Evolutionary conservation across 768 basidiomycete genomes (phyloP), one percentile per base, ranked within the genome.

Genomic region (Tulasnella sp.): DNA sequence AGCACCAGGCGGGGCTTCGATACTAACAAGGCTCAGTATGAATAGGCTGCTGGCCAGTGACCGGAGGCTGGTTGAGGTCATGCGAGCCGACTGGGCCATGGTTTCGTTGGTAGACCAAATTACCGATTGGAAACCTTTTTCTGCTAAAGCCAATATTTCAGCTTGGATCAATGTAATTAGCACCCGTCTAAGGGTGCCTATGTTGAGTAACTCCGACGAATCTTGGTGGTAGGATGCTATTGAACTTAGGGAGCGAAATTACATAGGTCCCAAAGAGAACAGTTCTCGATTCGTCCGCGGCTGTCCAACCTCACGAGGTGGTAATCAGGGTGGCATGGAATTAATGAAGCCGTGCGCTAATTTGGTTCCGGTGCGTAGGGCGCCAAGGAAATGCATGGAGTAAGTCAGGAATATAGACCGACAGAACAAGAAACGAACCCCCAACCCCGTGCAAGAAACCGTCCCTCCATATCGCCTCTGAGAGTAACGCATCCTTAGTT

Each of bases 181-280:
- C n/a, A n/a, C n/a, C n/a, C n/a, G n/a, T n/a, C n/a, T n/a, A n/a
- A n/a, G n/a, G n/a, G n/a, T n/a, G n/a, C 10, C 77, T 76, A 48
- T 82, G 40, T 40, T 34, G 42, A 8, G 68, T 19, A 68, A 71
- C 31, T 79, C 46, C 80, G 71, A 40, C 73, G 46, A 46, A 73
- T 34, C 46, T 14, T 52, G 2, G 21, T 24, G 6, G 10, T 82
- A 98, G 96, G 97, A 98, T 86, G 88, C 98, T 74, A 89, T 97
- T 77, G 97, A 98, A 83, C 88, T 97, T 71, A 93, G 96, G 75
- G 89, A 91, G 39, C 91, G 92, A 77, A 92, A 90, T 84, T 98
- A n/a, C n/a, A n/a, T n/a, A 97, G 97, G 19, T 5, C 48, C 48
- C 48, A 21, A 52, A 21, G 19, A 9, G 24, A 52, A 52, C 21